Percentiles rank a stretch among this genome's conserved stretches.
These are phyloP conservation scores for Aspergillus conjunctus DNA, from an alignment of 495 filamentous ascomycete species.

Conservation along the genomic window DNA sequence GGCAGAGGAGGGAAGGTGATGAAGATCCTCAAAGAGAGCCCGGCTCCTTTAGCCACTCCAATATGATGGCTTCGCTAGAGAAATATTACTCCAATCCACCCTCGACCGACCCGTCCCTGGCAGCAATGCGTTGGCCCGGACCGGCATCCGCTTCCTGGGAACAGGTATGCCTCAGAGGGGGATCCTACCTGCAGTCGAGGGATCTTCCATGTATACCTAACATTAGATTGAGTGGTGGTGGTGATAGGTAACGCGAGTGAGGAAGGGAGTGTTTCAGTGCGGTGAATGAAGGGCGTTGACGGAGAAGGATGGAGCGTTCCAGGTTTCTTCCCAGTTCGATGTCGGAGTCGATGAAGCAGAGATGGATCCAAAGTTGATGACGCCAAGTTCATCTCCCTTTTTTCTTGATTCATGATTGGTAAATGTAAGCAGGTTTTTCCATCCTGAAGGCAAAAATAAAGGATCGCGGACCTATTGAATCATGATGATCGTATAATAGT, in stretches of 20 bases:
- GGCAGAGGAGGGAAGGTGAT: no score
- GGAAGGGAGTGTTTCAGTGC: not conserved
- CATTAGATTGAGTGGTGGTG: not conserved
- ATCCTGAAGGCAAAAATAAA: not conserved
- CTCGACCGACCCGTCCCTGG: slow-evolving; percentile 5
- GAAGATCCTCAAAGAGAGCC: not conserved
- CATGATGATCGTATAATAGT: no score
- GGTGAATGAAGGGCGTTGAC: not conserved
- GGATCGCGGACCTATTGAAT: not conserved
- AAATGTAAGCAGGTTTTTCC: not conserved
- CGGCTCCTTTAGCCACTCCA: no score
- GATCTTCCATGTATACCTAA: not conserved
- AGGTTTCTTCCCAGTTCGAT: not conserved
- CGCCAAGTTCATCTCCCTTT: not conserved
- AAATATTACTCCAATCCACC: not conserved
- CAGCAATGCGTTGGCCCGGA: slow-evolving; percentile 2
- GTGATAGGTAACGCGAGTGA: slow-evolving; percentile 4
- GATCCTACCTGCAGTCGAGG: not conserved
- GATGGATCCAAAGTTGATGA: not conserved
- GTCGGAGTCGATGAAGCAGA: not conserved
- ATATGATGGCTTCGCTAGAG: not conserved
- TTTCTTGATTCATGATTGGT: not conserved
- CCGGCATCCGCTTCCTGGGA: slow-evolving; percentile 11
- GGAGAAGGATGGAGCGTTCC: not conserved
- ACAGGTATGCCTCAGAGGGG: not conserved